Evolutionary conservation across 208 protist species (phyloP), one percentile per base, ranked within the genome.

Genomic region (Naegleria gruberi): DNA sequence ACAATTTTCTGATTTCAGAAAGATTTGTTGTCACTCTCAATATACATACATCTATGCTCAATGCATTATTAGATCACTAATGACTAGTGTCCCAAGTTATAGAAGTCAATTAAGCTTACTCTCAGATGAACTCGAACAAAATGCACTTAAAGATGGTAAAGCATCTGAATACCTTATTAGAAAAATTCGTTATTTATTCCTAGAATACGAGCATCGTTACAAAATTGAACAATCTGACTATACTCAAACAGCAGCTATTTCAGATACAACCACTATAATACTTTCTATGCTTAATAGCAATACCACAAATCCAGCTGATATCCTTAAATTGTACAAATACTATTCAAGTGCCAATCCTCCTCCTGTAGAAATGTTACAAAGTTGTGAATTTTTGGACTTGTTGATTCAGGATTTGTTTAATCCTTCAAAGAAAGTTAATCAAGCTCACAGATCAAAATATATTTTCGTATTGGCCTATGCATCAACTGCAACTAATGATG

Each of bases 11-110:
- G 83, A 87, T 55, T 87, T 87, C n/a, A 87, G 55, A 41, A 87
- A 87, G 44, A 55, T 87, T 6, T 87, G 83, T 40, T 87, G 83
- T 87, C 44, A 55, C 43, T 55, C 83, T 0, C 43, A 87, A 41
- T 41, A 87, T 55, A 87, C 83, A 6, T 87, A 87, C 37, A 87
- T 87, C 41, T 55, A 87, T 55, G 83, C 83, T 17, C 83, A 87
- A 40, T 55, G 43, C 43, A 26, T 55, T 40, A 37, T 87, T 8
- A 46, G 30, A 55, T 34, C 83, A 0, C n/a, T 87, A 8, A 87
- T 55, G 37, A 8, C 6, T n/a, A 34, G n/a, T 40, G 19, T 40
- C 4, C 12, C 8, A 19, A 87, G 1, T 8, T 77, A 15, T 87
- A 55, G 12, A 10, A 17, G 12, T 40, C 42, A 34, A 41, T 51